Evolutionary conservation across 345 rosid genomes (phyloP).

Genomic region (Citrus mangshanensis): DNA sequence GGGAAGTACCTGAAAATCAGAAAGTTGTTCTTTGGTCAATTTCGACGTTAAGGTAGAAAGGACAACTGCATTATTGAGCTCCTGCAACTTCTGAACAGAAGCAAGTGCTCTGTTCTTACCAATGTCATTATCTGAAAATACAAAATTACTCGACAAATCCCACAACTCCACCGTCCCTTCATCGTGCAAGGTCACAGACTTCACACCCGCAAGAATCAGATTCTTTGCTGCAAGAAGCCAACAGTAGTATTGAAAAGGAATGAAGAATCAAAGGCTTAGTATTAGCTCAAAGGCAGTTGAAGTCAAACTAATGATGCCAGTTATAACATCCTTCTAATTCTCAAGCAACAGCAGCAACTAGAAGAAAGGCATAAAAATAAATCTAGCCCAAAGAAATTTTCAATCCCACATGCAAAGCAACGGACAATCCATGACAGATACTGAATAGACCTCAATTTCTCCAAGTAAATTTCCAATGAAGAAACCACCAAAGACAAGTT

Average conservation of each 20-base stretch:
- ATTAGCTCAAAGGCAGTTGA: neutral
- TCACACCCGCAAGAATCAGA: constrained; percentile 95
- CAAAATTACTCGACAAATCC: constrained; percentile 90
- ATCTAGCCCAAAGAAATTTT: neutral
- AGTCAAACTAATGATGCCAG: neutral
- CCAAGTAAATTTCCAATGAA: neutral
- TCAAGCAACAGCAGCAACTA: neutral
- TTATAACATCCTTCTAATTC: neutral
- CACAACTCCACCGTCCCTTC: constrained; percentile 77
- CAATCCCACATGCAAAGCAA: neutral
- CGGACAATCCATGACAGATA: neutral
- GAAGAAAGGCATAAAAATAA: neutral
- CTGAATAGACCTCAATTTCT: neutral
- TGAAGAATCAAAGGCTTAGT: neutral
- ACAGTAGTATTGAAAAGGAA: neutral
- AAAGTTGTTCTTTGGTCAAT: constrained; percentile 72
- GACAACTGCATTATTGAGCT: constrained; percentile 84
- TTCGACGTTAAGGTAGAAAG: constrained; percentile 66
- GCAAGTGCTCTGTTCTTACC: constrained; percentile 96
- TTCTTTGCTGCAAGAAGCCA: constrained; percentile 71
- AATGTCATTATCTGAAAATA: constrained; percentile 74
- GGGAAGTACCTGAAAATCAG: constrained; percentile 69
- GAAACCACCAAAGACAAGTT: constrained; percentile 1
- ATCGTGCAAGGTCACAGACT: constrained; percentile 96
- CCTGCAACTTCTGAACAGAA: constrained; percentile 91